A percentile compares a stretch with the other conserved stretches of the same genome.
Conservation (phyloP, 169 alveolate species). For the Plasmodium fragile region DNA sequence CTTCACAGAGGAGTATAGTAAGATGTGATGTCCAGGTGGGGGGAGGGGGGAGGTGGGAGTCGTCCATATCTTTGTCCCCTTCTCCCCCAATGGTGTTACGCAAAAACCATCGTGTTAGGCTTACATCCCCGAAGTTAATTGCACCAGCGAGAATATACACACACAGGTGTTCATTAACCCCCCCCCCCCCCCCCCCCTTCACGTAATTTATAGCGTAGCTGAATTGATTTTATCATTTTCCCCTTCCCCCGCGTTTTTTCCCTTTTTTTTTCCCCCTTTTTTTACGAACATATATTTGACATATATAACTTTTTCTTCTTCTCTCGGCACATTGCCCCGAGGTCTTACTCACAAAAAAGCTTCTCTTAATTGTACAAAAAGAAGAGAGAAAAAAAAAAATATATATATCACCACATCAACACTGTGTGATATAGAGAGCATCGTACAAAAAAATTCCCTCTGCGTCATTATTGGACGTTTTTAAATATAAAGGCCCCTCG, state of each 20-base stretch:
- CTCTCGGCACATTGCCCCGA: not conserved
- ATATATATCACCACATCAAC: not conserved
- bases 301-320: not conserved
- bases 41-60: not conserved
- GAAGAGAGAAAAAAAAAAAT: not conserved
- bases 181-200: too few species aligned
- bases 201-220: not conserved
- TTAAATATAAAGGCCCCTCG: not conserved
- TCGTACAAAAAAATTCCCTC: not conserved
- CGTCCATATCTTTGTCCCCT: not conserved
- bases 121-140: not conserved
- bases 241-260: not conserved
- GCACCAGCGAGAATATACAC: not conserved
- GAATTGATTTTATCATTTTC: not conserved
- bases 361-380: not conserved
- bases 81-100: not conserved
- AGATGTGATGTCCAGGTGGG: not conserved
- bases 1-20: constrained; percentile 53
- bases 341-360: not conserved
- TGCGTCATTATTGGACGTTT: not conserved
- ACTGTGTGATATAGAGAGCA: not conserved
- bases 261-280: not conserved
- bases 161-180: not conserved
- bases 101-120: not conserved
- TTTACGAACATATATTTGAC: not conserved